Evolutionary conservation across 371 early-diverging fungal genomes (phyloP), one percentile per base, ranked within the genome.

Genomic region (Lichtheimia hyalospora): DNA sequence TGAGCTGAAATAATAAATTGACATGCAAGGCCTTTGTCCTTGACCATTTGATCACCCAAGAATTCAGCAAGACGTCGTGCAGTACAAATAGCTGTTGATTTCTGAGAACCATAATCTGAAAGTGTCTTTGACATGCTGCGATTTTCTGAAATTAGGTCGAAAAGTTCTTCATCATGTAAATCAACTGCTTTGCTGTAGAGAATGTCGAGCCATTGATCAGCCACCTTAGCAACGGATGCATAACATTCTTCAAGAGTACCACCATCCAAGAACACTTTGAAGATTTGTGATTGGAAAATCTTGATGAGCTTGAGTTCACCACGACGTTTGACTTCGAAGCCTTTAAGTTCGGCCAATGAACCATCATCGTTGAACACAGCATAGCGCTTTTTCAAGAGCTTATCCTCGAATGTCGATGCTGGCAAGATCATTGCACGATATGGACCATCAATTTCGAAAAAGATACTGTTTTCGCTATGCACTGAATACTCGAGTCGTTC

Each of bases 381-480:
- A 73, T 99, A 99, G 13, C 99, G 88, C 78, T 99, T 99, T 71
- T 99, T 99, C 49, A 99, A 80, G 40, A 97, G 75, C 72, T 96
- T 98, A 71, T 97, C 98, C 68, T 95, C 99, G 65, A 96, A 96
- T 25, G 93, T 95, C 39, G 98, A 97, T 4, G 98, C 82, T 10
- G 99, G 99, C 52, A 99, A 70, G 54, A 99, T 93, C 99, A 99
- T 99, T 21, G 98, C 99, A 27, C 92, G 90, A 73, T 99, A 99
- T 12, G 99, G 99, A 5, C 99, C 99, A 70, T 99, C 99, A 44
- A 99, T 96, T 78, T 99, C 99, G 68, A 99, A 99, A 64, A 96
- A 95, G 56, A 99, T 99, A 73, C 92, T 91, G 83, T 99, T 99
- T 61, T 98, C 98, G 53, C 87, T 85, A 49, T 79, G 84, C 5